phyloP scores from a whole-genome alignment of 768 basidiomycete species.

The Pleurotus salmoneostramineus region DNA sequence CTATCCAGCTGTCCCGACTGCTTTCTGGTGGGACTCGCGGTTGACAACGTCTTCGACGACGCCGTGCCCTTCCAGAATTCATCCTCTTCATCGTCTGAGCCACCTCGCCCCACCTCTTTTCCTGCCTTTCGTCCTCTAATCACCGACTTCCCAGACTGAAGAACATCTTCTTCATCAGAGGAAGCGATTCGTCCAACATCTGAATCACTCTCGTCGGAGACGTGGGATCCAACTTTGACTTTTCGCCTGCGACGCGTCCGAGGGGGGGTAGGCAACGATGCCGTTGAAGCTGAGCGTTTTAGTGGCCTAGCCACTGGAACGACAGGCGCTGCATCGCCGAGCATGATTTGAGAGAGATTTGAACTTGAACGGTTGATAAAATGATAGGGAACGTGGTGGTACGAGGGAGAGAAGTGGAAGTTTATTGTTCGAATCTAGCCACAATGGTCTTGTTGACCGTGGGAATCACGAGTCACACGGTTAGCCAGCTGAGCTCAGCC shows the following conservation, averaged over 20 bases:
- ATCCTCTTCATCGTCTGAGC: constrained; percentile 1
- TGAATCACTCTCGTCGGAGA: neutral
- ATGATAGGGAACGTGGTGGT: constrained; percentile 1
- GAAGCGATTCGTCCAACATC: neutral
- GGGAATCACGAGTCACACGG: too few species aligned
- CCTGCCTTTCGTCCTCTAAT: neutral
- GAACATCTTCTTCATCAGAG: neutral
- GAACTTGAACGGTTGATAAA: neutral
- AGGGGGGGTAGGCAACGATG: constrained; percentile 1
- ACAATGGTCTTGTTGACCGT: too few species aligned
- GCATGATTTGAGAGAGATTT: neutral
- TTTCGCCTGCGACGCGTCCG: neutral
- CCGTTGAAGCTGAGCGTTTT: constrained; percentile 1
- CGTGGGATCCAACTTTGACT: neutral
- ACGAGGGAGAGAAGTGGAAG: neutral
- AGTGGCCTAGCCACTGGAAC: neutral
- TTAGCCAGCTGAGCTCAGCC: too few species aligned
- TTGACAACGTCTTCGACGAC: constrained; percentile 1
- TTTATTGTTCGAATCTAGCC: too few species aligned
- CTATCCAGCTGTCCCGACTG: neutral
- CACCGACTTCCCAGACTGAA: neutral
- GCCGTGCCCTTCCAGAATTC: constrained; percentile 2
- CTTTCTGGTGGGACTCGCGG: neutral
- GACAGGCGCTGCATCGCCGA: neutral
- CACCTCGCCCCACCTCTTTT: neutral